Percentiles rank a stretch among this genome's conserved stretches.
phyloP scores from a whole-genome alignment of 2,329 filamentous ascomycete species.

The Colletotrichum nymphaeae region DNA sequence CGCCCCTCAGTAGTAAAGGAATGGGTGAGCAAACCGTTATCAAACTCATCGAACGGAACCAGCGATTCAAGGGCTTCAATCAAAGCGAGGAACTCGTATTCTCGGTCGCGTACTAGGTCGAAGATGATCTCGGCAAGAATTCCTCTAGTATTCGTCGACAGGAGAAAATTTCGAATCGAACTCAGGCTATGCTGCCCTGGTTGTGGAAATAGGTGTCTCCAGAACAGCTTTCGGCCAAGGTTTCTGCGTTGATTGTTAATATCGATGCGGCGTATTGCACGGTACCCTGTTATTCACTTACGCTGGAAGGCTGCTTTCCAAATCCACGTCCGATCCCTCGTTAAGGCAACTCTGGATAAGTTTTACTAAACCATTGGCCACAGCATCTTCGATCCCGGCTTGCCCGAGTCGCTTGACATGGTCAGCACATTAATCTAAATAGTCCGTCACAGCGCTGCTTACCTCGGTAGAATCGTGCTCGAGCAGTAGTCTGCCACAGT shows the following conservation, averaged over 20 bases:
- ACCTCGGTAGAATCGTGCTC: constrained; percentile 55
- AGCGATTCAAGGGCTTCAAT: constrained; percentile 63
- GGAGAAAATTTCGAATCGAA: constrained; percentile 42
- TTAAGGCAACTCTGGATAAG: constrained; percentile 45
- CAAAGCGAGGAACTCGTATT: constrained; percentile 60
- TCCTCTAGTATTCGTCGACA: constrained; percentile 66
- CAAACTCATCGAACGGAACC: constrained; percentile 53
- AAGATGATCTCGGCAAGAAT: constrained; percentile 72
- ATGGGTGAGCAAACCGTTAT: constrained; percentile 15
- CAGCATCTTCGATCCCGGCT: constrained; percentile 43
- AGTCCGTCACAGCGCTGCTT: constrained; percentile 7
- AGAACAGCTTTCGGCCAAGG: constrained; percentile 62
- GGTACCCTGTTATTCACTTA: constrained; percentile 33
- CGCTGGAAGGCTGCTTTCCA: constrained; percentile 39
- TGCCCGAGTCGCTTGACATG: constrained; percentile 41
- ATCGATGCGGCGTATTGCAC: neutral
- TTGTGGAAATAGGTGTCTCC: constrained; percentile 74
- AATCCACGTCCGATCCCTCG: constrained; percentile 7
- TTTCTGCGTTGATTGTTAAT: constrained; percentile 37
- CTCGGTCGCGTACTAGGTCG: constrained; percentile 63
- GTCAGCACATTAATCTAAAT: constrained; percentile 28
- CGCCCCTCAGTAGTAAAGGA: neutral
- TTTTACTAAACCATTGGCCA: constrained; percentile 49
- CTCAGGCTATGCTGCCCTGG: constrained; percentile 47
- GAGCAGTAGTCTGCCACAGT: constrained; percentile 49